These are phyloP conservation scores for Paramyrothecium sp. DNA, from an alignment of 2,329 filamentous ascomycete species.

Conservation along the genomic window DNA sequence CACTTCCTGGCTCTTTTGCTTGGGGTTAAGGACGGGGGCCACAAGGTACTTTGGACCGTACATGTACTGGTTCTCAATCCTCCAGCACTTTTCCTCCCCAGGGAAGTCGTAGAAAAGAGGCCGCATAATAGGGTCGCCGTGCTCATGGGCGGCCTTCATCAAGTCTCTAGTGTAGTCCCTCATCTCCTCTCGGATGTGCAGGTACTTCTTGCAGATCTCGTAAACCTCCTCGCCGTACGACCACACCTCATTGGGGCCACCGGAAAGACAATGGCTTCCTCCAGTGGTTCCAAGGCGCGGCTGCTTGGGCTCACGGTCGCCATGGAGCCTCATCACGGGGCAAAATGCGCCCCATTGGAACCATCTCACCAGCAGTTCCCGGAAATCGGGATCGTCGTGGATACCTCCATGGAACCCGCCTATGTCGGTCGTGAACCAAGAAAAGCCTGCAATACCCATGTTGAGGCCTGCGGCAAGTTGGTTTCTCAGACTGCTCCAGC, in stretches of 20 bases:
- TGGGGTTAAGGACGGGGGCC: constrained; percentile 51
- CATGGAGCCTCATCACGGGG: constrained; percentile 64
- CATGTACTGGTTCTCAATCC: constrained; percentile 60
- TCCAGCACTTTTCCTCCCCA: constrained; percentile 51
- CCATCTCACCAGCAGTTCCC: constrained; percentile 62
- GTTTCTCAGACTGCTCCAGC: constrained; percentile 56
- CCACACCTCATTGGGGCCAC: constrained; percentile 63
- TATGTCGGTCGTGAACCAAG: constrained; percentile 69
- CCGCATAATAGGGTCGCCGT: constrained; percentile 58
- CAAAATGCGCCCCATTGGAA: constrained; percentile 67
- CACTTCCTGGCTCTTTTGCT: constrained; percentile 38
- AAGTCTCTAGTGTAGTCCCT: constrained; percentile 53
- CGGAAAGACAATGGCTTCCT: constrained; percentile 39
- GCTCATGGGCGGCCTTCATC: constrained; percentile 57
- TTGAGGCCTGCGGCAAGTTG: constrained; percentile 62
- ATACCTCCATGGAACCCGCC: constrained; percentile 66
- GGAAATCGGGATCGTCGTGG: constrained; percentile 50
- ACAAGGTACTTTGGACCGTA: constrained; percentile 58
- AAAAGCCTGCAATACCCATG: constrained; percentile 60
- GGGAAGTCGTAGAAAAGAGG: constrained; percentile 63
- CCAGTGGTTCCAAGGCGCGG: constrained; percentile 24
- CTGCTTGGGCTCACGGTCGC: constrained; percentile 56
- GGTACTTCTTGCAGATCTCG: constrained; percentile 56
- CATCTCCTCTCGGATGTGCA: constrained; percentile 54
- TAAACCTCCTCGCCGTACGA: constrained; percentile 59